A percentile compares a stretch with the other conserved stretches of the same genome.
Conservation (phyloP, 768 basidiomycete genomes). For the Pulveroboletus frians region DNA sequence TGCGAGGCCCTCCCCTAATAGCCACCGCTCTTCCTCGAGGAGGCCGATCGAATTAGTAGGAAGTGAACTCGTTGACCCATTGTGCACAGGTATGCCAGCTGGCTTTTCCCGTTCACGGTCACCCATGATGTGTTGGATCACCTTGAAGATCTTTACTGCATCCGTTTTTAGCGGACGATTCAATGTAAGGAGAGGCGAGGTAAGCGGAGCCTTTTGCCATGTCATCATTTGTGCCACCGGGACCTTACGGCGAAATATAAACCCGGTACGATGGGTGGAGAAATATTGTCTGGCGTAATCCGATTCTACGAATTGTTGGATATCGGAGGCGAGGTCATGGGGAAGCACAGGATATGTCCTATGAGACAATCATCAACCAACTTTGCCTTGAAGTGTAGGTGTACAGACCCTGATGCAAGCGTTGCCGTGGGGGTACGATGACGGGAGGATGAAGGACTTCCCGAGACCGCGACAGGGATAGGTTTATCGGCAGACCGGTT, state of each 20-base stretch:
- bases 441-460: slow-evolving; percentile 18
- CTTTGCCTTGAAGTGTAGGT: background rate
- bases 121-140: slow-evolving; percentile 90
- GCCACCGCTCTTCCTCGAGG: slow-evolving; percentile 83
- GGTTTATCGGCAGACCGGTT: slow-evolving; percentile 57
- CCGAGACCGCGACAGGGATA: slow-evolving; percentile 48
- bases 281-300: slow-evolving; percentile 87
- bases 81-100: slow-evolving; percentile 42
- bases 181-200: slow-evolving; percentile 68
- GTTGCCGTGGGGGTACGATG: slow-evolving; percentile 36
- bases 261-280: slow-evolving; percentile 83
- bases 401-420: slow-evolving; percentile 60
- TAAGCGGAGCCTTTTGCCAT: slow-evolving; percentile 80
- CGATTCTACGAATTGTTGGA: slow-evolving; percentile 80
- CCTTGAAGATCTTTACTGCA: slow-evolving; percentile 81
- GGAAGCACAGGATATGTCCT: slow-evolving; percentile 79
- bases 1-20: slow-evolving; percentile 71
- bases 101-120: slow-evolving; percentile 74
- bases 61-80: slow-evolving; percentile 41
- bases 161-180: slow-evolving; percentile 65
- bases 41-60: slow-evolving; percentile 40
- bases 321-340: slow-evolving; percentile 74
- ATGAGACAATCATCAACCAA: slow-evolving; percentile 12
- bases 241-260: slow-evolving; percentile 76
- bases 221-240: slow-evolving; percentile 85